These are phyloP conservation scores for Penicillium riverlandense DNA, from an alignment of 495 filamentous ascomycete genomes.

Conservation along the genomic window DNA sequence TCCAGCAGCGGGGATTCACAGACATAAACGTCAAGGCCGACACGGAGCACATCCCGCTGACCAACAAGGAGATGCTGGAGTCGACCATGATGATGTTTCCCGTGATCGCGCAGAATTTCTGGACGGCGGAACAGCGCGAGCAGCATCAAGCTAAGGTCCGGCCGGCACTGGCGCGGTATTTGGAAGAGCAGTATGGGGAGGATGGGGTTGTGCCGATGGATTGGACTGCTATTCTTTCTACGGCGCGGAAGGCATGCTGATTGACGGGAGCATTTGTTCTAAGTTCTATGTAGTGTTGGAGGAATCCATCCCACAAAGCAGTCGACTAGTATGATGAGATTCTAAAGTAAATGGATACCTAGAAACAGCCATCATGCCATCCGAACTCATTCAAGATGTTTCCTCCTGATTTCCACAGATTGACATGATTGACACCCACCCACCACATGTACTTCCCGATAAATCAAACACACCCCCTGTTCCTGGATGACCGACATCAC, in stretches of 20 bases:
- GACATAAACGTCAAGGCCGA: conserved; percentile 20
- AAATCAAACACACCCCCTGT: conserved; percentile 18
- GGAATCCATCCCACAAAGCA: too few species aligned
- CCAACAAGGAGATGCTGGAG: conserved; percentile 20
- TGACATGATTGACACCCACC: conserved; percentile 3
- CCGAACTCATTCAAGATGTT: too few species aligned
- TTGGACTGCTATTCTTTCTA: conserved; percentile 29
- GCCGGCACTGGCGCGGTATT: conserved; percentile 19
- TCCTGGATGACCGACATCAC: conserved; percentile 12
- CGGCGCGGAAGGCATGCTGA: conserved; percentile 18
- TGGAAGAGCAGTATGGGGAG: conserved; percentile 23
- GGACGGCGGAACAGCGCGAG: conserved; percentile 26
- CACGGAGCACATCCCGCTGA: conserved; percentile 10
- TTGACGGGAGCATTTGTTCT: neutral
- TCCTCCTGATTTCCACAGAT: conserved; percentile 16
- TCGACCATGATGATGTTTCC: conserved; percentile 22
- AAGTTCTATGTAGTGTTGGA: too few species aligned
- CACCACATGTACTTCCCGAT: conserved; percentile 2
- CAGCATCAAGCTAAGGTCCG: conserved; percentile 13
- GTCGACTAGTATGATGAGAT: too few species aligned
- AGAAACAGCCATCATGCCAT: too few species aligned
- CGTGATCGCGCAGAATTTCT: conserved; percentile 17
- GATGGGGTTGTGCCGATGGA: conserved; percentile 21
- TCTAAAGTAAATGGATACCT: too few species aligned
- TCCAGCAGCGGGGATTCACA: conserved; percentile 22